These are phyloP conservation scores for Ceratobasidium papillatum DNA, from an alignment of 1,284 basidiomycete species.

Conservation along the genomic window DNA sequence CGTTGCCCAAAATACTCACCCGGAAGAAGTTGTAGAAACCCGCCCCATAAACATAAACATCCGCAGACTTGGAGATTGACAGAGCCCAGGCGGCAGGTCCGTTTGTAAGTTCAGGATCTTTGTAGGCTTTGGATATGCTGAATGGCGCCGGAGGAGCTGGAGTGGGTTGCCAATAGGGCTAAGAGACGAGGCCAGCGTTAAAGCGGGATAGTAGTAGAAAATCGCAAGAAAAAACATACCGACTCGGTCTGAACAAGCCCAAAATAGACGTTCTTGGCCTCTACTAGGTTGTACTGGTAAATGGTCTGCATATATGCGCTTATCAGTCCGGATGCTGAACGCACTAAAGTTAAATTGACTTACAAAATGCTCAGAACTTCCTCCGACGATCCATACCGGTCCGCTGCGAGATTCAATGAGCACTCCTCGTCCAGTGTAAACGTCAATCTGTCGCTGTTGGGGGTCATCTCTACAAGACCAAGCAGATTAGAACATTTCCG, in stretches of 20 bases:
- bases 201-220: background rate
- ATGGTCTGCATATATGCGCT: constrained; percentile 47
- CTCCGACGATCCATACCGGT: constrained; percentile 51
- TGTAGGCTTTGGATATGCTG: constrained; percentile 54
- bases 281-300: constrained; percentile 72
- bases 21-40: constrained; percentile 74
- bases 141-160: constrained; percentile 40
- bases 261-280: constrained; percentile 72
- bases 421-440: constrained; percentile 77
- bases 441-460: constrained; percentile 57
- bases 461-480: constrained; percentile 10
- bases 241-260: constrained; percentile 67
- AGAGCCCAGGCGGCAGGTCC: constrained; percentile 67
- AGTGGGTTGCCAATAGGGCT: constrained; percentile 45
- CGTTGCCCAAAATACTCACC: constrained; percentile 52
- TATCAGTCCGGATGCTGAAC: background rate
- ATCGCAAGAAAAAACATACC: background rate
- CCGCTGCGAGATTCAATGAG: constrained; percentile 62
- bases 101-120: constrained; percentile 63
- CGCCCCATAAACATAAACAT: constrained; percentile 73
- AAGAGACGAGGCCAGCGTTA: background rate
- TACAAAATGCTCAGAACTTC: constrained; percentile 64
- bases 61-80: constrained; percentile 60
- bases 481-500: constrained; percentile 25
- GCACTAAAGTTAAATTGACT: background rate